Evolutionary conservation across 345 rosid species (phyloP).

Genomic region (Populus tremula): DNA sequence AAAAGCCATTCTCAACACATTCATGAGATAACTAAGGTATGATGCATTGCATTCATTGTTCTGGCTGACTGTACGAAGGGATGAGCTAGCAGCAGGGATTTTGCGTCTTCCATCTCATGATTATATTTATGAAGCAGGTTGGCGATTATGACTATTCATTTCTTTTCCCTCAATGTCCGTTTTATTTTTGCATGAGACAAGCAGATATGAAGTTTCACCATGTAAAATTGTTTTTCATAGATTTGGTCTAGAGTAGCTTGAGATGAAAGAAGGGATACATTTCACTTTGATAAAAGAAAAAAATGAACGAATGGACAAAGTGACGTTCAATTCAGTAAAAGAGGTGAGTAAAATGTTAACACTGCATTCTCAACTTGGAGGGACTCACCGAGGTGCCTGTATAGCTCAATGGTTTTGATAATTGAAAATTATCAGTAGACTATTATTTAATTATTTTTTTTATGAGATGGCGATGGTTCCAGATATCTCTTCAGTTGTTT

Average conservation of each 20-base stretch:
- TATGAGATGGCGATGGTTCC: not conserved
- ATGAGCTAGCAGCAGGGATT: constrained; percentile 15
- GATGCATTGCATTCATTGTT: constrained; percentile 17
- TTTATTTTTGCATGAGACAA: not conserved
- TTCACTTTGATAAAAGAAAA: not conserved
- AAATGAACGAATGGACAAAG: not conserved
- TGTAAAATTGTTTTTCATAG: constrained; percentile 3
- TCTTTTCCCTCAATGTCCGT: not conserved
- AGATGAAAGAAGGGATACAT: constrained; percentile 10
- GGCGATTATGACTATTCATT: not conserved
- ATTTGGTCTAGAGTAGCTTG: constrained; percentile 18
- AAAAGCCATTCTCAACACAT: constrained; percentile 84
- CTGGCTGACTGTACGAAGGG: constrained; percentile 6
- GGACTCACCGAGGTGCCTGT: constrained; percentile 1
- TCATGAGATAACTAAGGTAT: constrained; percentile 52
- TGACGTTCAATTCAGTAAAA: constrained; percentile 1
- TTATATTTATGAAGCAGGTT: constrained; percentile 15
- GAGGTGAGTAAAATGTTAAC: constrained; percentile 14
- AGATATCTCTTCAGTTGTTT: not conserved
- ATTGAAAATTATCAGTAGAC: not conserved
- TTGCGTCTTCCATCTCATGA: not conserved
- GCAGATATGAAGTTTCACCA: not conserved
- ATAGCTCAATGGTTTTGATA: not conserved
- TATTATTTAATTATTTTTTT: too few species aligned
- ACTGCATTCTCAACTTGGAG: not conserved